phyloP scores from a whole-genome alignment of 2,329 filamentous ascomycete species.

The Mycosphaerella sp. region DNA sequence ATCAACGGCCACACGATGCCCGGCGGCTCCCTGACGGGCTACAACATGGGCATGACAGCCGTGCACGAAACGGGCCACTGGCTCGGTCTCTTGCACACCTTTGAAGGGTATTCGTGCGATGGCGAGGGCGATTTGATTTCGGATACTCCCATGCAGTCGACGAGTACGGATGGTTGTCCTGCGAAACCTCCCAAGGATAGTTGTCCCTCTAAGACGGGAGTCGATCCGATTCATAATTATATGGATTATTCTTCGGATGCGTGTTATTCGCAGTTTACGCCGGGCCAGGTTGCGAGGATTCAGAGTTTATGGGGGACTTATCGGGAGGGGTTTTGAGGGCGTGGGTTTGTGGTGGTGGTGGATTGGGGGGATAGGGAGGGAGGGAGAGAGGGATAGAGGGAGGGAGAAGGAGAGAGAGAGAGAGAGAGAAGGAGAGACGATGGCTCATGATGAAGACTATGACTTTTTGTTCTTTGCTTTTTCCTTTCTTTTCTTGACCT shows the following conservation, averaged over 20 bases:
- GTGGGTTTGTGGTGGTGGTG: background rate
- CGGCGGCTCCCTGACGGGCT: slow-evolving; percentile 44
- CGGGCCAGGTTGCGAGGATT: slow-evolving; percentile 47
- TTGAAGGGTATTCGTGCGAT: slow-evolving; percentile 42
- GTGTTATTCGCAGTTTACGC: slow-evolving; percentile 50
- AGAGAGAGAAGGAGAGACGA: no score
- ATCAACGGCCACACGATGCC: slow-evolving; percentile 53
- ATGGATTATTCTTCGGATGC: slow-evolving; percentile 55
- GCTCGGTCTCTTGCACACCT: slow-evolving; percentile 43
- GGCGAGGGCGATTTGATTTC: slow-evolving; percentile 42
- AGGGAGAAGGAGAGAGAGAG: background rate
- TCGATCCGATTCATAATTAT: slow-evolving; percentile 52
- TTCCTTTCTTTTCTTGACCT: no score
- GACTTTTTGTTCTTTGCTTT: no score
- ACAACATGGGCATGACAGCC: slow-evolving; percentile 43
- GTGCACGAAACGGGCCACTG: slow-evolving; percentile 47
- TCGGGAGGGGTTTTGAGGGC: slow-evolving; percentile 28
- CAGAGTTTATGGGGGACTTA: slow-evolving; percentile 46
- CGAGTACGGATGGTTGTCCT: slow-evolving; percentile 52
- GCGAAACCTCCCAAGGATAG: slow-evolving; percentile 43
- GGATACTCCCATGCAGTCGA: slow-evolving; percentile 39
- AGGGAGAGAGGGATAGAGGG: background rate
- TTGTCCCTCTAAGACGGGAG: slow-evolving; percentile 42
- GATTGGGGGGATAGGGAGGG: background rate
- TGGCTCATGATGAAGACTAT: no score